phyloP scores from a whole-genome alignment of 2,329 filamentous ascomycete species.

The Bipolaris cookei region DNA sequence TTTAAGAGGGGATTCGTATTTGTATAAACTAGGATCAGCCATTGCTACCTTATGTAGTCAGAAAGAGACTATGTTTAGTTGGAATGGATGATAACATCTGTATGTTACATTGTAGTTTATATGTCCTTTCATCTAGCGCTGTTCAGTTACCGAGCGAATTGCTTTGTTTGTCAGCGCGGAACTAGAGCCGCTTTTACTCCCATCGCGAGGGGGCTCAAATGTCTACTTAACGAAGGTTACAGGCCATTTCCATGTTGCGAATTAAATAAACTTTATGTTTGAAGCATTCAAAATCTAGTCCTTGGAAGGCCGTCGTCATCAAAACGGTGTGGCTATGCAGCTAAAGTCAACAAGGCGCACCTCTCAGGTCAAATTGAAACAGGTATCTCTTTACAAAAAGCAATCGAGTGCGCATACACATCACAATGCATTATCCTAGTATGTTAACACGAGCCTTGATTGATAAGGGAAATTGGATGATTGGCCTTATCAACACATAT shows the following conservation, averaged over 20 bases:
- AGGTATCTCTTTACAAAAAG: neutral
- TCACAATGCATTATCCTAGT: neutral
- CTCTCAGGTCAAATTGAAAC: neutral
- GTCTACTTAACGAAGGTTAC: neutral
- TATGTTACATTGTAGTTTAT: neutral
- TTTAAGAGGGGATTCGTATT: conserved; percentile 63
- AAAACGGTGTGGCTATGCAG: neutral
- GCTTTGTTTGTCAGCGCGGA: conserved; percentile 42
- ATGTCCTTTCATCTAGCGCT: neutral
- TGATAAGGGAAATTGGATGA: conserved; percentile 21
- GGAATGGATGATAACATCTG: neutral
- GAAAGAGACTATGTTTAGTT: neutral
- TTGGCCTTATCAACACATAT: conserved; percentile 25
- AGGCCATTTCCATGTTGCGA: neutral
- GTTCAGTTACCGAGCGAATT: neutral
- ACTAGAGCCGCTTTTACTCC: conserved; percentile 20
- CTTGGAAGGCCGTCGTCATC: neutral
- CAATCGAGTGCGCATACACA: neutral
- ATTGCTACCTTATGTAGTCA: conserved; percentile 30
- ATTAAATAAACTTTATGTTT: neutral
- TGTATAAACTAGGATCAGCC: conserved; percentile 53
- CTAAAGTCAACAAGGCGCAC: neutral
- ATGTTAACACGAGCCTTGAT: conserved; percentile 7
- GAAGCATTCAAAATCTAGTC: neutral
- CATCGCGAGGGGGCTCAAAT: neutral